Conservation (phyloP, 2,329 filamentous ascomycete genomes). For the Knufia fluminis region DNA sequence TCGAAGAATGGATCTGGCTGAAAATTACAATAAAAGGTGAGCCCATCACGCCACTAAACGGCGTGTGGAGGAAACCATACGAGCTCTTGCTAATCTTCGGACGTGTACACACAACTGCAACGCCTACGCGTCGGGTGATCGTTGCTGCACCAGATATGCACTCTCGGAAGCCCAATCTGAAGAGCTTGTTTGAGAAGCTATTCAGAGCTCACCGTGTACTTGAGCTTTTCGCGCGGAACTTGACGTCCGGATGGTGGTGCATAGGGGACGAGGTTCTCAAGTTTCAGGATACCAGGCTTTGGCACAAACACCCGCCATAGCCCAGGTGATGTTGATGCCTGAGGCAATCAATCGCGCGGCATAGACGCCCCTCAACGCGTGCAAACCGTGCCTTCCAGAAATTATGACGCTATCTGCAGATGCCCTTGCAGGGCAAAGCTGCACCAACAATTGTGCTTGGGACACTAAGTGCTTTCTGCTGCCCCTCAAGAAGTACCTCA, state of each 20-base stretch:
- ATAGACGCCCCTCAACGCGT: no score
- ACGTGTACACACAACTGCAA: slow-evolving; percentile 13
- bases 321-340: no score
- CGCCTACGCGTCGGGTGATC: slow-evolving; percentile 42
- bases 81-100: slow-evolving; percentile 48
- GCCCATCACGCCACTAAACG: slow-evolving; percentile 43
- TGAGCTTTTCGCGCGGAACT: slow-evolving; percentile 52
- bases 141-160: slow-evolving; percentile 54
- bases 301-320: neutral
- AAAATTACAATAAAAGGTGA: slow-evolving; percentile 48
- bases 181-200: slow-evolving; percentile 43
- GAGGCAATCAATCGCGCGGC: neutral
- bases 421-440: neutral
- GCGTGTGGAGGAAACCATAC: slow-evolving; percentile 52
- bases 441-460: slow-evolving; percentile 9
- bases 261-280: slow-evolving; percentile 55
- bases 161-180: slow-evolving; percentile 56
- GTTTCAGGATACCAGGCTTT: slow-evolving; percentile 37
- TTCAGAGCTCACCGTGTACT: slow-evolving; percentile 34
- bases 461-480: no score
- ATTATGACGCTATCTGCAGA: slow-evolving; percentile 7
- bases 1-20: slow-evolving; percentile 57
- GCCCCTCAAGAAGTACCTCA: no score
- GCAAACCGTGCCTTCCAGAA: no score
- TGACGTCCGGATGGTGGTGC: slow-evolving; percentile 52